Evolutionary conservation across 208 protist species (phyloP).

Genomic region (Acanthamoeba triangularis): DNA sequence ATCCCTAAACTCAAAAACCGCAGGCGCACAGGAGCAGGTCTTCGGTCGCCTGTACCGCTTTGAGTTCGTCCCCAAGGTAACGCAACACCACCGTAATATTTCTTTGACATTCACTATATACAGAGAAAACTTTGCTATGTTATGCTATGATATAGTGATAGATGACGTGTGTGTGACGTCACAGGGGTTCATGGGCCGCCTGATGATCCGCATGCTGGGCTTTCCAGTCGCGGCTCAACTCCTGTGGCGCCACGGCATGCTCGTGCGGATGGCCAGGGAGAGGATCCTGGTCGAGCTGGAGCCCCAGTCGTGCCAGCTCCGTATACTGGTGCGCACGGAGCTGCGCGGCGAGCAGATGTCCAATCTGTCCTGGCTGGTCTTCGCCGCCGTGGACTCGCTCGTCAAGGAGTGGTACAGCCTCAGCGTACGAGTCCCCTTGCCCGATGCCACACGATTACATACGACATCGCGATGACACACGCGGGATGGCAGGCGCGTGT

Average conservation of each 20-base stretch:
- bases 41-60: slow-evolving; percentile 42
- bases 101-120: too few relatives aligned
- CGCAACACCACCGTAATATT: too few relatives aligned
- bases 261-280: too few relatives aligned
- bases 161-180: not conserved
- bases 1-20: too few relatives aligned
- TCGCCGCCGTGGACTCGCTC: slow-evolving; percentile 56
- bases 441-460: too few relatives aligned
- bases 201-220: slow-evolving; percentile 61
- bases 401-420: slow-evolving; percentile 66
- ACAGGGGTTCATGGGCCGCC: slow-evolving; percentile 37
- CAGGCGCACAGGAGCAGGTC: too few relatives aligned
- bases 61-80: slow-evolving; percentile 20
- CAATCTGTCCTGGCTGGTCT: slow-evolving; percentile 34
- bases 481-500: not conserved
- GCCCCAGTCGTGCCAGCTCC: not conserved
- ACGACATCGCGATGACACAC: too few relatives aligned
- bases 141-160: too few relatives aligned
- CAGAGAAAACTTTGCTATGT: too few relatives aligned
- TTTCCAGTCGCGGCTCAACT: not conserved
- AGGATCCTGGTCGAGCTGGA: not conserved
- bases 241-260: slow-evolving; percentile 52
- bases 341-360: slow-evolving; percentile 44
- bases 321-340: slow-evolving; percentile 20
- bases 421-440: too few relatives aligned